A percentile compares a stretch with the other conserved stretches of the same genome.
Conservation (phyloP, 768 basidiomycete genomes). For the Tricholoma furcatifolium region DNA sequence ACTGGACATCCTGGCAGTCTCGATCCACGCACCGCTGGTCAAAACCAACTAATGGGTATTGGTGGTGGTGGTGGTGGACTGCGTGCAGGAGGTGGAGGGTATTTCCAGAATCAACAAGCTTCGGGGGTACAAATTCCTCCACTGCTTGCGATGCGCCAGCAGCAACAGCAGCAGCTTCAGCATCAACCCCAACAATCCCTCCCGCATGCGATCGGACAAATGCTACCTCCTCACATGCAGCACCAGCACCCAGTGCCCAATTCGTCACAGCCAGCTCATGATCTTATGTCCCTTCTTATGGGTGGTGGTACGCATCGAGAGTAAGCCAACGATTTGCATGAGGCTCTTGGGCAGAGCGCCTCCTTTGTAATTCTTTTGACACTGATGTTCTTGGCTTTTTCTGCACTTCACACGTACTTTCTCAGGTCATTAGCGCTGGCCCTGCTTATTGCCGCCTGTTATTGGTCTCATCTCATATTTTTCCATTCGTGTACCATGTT, state of each 20-base stretch:
- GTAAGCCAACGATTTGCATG: conserved; percentile 42
- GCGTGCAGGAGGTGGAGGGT: conserved; percentile 45
- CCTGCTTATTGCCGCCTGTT: conserved; percentile 1
- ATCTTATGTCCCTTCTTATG: conserved; percentile 85
- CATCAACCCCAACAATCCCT: conserved; percentile 60
- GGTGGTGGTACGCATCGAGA: conserved; percentile 62
- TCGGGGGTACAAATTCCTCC: conserved; percentile 41
- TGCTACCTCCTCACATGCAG: conserved; percentile 58
- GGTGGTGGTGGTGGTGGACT: conserved; percentile 40
- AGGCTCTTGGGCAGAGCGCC: not conserved
- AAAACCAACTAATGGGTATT: conserved; percentile 50
- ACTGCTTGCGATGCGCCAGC: conserved; percentile 49
- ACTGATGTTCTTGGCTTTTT: conserved; percentile 11
- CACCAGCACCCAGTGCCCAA: conserved; percentile 47
- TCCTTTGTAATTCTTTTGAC: conserved; percentile 9
- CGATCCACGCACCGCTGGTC: conserved; percentile 52
- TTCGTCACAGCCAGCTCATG: conserved; percentile 58
- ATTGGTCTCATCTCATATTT: conserved; percentile 11
- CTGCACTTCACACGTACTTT: not conserved
- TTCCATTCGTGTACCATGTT: conserved; percentile 10
- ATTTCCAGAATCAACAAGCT: conserved; percentile 49
- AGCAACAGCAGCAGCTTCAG: conserved; percentile 40
- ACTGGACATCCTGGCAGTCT: conserved; percentile 53
- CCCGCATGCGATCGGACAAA: conserved; percentile 49
- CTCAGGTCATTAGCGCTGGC: conserved; percentile 1